Evolutionary conservation across 2,329 filamentous ascomycete species (phyloP), one percentile per base, ranked within the genome.

Genomic region (Aspergillus unguis): DNA sequence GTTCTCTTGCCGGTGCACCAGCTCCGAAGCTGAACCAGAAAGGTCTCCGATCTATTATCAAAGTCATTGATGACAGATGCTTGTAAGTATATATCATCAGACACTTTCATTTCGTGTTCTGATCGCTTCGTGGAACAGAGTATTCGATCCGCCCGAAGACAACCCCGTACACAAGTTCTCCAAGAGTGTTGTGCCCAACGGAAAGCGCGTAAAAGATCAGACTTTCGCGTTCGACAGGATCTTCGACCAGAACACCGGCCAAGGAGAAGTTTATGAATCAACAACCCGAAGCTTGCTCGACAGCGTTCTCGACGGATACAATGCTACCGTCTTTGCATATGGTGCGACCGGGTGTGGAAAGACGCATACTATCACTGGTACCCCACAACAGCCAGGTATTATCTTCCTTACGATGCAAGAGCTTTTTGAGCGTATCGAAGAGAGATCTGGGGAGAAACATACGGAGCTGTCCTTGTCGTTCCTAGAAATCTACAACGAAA

Each of bases 341-440:
- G 94, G 94, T 62, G 94, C 94, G 36, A 99, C 94, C 0, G 94
- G 94, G 36, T 99, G 94, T 72, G 94, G 94, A 72, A 99, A 99
- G 77, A 99, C 94, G 26, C 94, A 99, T 71, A 99, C 94, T 7
- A 99, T 99, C 65, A 90, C 87, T 3, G 94, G 94, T 60, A 96
- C 92, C 0, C 76, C 90, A 1, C 88, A 95, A 69, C 88, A 95
- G 66, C 94, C 94, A 0, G 94, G 94, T 52, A 97, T 99, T 65
- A 99, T 99, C 69, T 99, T 97, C 75, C 77, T 99, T 64, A 97
- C 94, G 1, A 99, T 99, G 92, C 92, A 97, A 72, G 94, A 99
- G 73, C 79, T 99, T 26, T 99, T 99, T 66, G 94, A 99, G 75
- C 90, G 92, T 71, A 96, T 99, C 61, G 78, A 80, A n/a, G 94